Evolutionary conservation across 441 rosid species (phyloP).

Genomic region (Macaranga tanarius): DNA sequence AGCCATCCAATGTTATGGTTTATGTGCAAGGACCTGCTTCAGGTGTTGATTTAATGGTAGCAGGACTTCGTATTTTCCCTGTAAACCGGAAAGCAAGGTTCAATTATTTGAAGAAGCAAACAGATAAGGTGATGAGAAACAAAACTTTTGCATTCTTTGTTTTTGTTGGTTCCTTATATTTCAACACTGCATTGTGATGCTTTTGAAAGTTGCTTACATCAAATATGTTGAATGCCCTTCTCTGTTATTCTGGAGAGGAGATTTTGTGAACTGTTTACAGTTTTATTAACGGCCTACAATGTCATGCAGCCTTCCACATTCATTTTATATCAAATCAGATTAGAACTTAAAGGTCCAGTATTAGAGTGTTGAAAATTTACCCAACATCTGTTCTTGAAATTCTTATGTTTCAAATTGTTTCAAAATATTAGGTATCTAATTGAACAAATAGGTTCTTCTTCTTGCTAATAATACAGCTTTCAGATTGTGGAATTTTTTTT

Average conservation of each 20-base stretch:
- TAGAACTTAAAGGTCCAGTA: not conserved
- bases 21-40: constrained; percentile 84
- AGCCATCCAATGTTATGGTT: constrained; percentile 69
- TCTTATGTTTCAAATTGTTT: not conserved
- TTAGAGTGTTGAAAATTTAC: not conserved
- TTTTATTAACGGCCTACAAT: not conserved
- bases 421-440: not conserved
- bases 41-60: constrained; percentile 74
- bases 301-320: not conserved
- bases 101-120: constrained; percentile 52
- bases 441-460: not conserved
- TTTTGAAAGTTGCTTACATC: not conserved
- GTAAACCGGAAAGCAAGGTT: constrained; percentile 65
- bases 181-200: not conserved
- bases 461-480: constrained; percentile 1
- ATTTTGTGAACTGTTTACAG: not conserved
- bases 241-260: not conserved
- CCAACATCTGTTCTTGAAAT: not conserved
- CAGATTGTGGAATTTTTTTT: constrained; percentile 11
- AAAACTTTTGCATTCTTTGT: not conserved
- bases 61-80: constrained; percentile 69
- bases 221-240: not conserved
- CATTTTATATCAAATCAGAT: not conserved
- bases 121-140: constrained; percentile 58
- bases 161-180: not conserved